These are phyloP conservation scores for Globisporangium uncinulatum DNA, from an alignment of 352 stramenopile species.

Conservation along the genomic window DNA sequence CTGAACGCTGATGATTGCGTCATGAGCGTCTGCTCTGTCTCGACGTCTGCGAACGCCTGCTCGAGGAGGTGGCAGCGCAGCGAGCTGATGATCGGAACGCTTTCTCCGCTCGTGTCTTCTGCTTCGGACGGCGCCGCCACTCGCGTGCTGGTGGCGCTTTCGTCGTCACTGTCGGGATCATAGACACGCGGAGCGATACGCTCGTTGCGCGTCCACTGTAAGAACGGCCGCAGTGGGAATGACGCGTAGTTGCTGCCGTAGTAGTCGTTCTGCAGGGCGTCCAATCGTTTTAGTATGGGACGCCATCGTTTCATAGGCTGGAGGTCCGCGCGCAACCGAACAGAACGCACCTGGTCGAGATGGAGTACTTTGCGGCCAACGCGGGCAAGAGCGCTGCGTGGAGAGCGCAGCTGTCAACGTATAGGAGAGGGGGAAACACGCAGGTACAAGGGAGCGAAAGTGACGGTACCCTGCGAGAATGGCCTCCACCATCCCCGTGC, in stretches of 20 bases:
- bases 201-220: slow-evolving; percentile 52
- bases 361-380: slow-evolving; percentile 75
- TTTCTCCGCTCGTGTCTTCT: slow-evolving; percentile 6
- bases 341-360: slow-evolving; percentile 48
- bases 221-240: slow-evolving; percentile 53
- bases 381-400: slow-evolving; percentile 45
- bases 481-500: slow-evolving; percentile 76
- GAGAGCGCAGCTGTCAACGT: too few relatives aligned
- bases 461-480: slow-evolving; percentile 56
- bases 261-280: slow-evolving; percentile 60
- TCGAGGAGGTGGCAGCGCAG: slow-evolving; percentile 42
- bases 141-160: slow-evolving; percentile 8
- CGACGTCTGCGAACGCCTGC: slow-evolving; percentile 30
- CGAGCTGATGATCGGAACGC: slow-evolving; percentile 35
- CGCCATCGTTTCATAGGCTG: background rate
- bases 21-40: slow-evolving; percentile 28
- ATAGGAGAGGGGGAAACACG: too few relatives aligned
- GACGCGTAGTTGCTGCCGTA: slow-evolving; percentile 80
- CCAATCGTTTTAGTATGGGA: background rate
- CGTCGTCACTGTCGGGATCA: slow-evolving; percentile 21
- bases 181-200: slow-evolving; percentile 22
- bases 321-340: too few relatives aligned
- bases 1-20: slow-evolving; percentile 53
- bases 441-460: too few relatives aligned
- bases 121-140: slow-evolving; percentile 2